Percentiles rank a stretch among this genome's conserved stretches.
Evolutionary conservation across 2,329 filamentous ascomycete species (phyloP).

Genomic region (Arthrinium phaeospermum): DNA sequence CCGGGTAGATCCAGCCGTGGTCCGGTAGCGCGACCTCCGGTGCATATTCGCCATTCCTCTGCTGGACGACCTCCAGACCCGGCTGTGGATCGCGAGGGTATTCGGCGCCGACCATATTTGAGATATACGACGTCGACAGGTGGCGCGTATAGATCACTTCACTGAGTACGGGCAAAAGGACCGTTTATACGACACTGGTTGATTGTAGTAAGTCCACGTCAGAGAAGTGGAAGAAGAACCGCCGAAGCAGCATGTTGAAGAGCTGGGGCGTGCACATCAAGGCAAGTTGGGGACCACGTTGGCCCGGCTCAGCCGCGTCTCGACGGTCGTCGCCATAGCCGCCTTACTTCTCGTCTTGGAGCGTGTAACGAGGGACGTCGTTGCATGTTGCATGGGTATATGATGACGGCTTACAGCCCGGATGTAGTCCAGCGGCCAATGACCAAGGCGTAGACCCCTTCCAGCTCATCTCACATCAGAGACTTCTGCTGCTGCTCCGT

Average conservation of each 20-base stretch:
- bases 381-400: not conserved
- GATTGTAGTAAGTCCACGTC: not conserved
- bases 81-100: not conserved
- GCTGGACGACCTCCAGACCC: not conserved
- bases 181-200: not conserved
- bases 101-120: not conserved
- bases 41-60: not conserved
- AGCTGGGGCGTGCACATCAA: not conserved
- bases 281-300: not conserved
- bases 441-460: not conserved
- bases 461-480: not conserved
- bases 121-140: not conserved
- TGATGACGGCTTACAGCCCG: not conserved
- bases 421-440: not conserved
- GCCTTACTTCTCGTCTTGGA: not conserved
- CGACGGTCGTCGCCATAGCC: not conserved
- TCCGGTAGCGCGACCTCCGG: constrained; percentile 1
- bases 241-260: not conserved
- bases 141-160: not conserved
- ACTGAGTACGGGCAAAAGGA: not conserved
- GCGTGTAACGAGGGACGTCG: not conserved
- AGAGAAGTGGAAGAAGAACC: not conserved
- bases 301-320: not conserved
- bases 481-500: not conserved
- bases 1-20: not conserved